phyloP scores from a whole-genome alignment of 176 grass and related monocot genomes.

The Juncus effusus region DNA sequence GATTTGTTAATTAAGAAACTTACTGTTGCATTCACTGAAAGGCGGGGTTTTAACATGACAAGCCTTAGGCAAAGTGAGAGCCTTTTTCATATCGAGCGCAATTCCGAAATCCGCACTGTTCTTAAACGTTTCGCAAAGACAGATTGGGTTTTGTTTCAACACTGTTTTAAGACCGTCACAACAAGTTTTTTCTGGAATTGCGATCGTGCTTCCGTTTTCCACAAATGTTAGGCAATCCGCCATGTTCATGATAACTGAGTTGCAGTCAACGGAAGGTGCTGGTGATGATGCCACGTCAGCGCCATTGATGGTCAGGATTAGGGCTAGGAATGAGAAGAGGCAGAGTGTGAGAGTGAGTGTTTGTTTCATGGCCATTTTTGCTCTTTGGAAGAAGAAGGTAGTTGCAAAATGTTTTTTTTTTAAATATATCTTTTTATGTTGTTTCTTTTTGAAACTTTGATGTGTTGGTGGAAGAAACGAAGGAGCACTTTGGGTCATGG shows the following conservation, averaged over 20 bases:
- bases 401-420: not conserved
- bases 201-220: slow-evolving; percentile 56
- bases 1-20: not conserved
- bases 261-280: slow-evolving; percentile 45
- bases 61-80: slow-evolving; percentile 58
- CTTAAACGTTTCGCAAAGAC: slow-evolving; percentile 73
- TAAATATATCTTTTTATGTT: not conserved
- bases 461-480: slow-evolving; percentile 33
- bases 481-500: slow-evolving; percentile 19
- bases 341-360: not conserved
- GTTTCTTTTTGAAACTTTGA: not conserved
- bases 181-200: slow-evolving; percentile 52
- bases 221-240: slow-evolving; percentile 75
- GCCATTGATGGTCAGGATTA: not conserved
- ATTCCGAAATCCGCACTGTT: slow-evolving; percentile 45
- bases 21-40: slow-evolving; percentile 72
- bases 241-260: slow-evolving; percentile 45
- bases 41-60: slow-evolving; percentile 82
- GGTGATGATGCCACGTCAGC: slow-evolving; percentile 20
- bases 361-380: not conserved
- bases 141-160: slow-evolving; percentile 47
- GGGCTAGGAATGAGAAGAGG: slow-evolving; percentile 15
- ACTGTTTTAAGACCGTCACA: slow-evolving; percentile 83
- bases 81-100: slow-evolving; percentile 71
- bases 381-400: slow-evolving; percentile 5